Percentiles rank a stretch among this genome's conserved stretches.
Evolutionary conservation across 495 filamentous ascomycete species (phyloP).

Genomic region (Ramalina intermedia): DNA sequence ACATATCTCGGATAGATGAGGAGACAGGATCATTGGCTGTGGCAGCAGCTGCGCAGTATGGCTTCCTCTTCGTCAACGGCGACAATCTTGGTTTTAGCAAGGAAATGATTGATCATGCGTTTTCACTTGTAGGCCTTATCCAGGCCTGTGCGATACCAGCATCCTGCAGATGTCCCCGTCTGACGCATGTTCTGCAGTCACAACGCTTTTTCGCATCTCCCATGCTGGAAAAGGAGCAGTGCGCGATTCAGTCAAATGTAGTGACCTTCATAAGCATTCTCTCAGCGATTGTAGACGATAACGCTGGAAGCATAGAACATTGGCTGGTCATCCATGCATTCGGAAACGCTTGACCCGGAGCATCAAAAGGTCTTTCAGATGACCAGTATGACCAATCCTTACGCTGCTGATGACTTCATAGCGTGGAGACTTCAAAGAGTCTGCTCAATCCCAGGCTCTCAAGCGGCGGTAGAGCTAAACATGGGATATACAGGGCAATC

Average conservation of each 20-base stretch:
- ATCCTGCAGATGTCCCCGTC: background rate
- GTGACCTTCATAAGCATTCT: slow-evolving; percentile 5
- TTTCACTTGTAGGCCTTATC: slow-evolving; percentile 46
- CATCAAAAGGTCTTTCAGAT: slow-evolving; percentile 51
- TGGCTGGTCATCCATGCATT: slow-evolving; percentile 82
- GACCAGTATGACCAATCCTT: background rate
- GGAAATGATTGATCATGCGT: slow-evolving; percentile 54
- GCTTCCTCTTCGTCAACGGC: slow-evolving; percentile 79
- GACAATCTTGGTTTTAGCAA: slow-evolving; percentile 50
- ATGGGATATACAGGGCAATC: slow-evolving; percentile 49
- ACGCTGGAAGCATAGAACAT: slow-evolving; percentile 42
- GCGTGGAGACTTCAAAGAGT: slow-evolving; percentile 93
- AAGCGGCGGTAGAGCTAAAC: background rate
- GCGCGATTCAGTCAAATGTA: slow-evolving; percentile 55
- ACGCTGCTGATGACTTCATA: slow-evolving; percentile 20
- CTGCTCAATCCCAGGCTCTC: slow-evolving; percentile 10
- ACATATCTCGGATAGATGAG: slow-evolving; percentile 47
- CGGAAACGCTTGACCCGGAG: slow-evolving; percentile 74
- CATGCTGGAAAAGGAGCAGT: slow-evolving; percentile 54
- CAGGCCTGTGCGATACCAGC: background rate
- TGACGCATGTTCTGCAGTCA: slow-evolving; percentile 35
- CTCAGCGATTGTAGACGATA: background rate
- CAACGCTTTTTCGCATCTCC: slow-evolving; percentile 64
- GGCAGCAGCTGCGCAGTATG: slow-evolving; percentile 63
- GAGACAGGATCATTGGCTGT: slow-evolving; percentile 58